Evolutionary conservation across 495 filamentous ascomycete species (phyloP).

Genomic region (Neurospora tetrasperma): DNA sequence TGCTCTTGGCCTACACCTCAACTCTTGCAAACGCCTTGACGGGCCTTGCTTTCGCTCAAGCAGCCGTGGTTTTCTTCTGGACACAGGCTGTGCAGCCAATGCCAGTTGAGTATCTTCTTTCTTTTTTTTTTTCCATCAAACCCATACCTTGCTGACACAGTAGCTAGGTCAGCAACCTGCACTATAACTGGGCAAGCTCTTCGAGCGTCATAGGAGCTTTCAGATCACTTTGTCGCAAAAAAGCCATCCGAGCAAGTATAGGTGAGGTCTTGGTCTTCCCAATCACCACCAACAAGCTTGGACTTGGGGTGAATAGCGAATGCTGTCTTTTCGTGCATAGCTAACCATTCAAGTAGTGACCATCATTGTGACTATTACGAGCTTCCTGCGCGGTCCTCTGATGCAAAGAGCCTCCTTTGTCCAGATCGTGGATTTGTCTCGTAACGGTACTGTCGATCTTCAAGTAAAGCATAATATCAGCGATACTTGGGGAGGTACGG

Average conservation of each 20-base stretch:
- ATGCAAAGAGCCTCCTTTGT: neutral
- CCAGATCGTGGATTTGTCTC: neutral
- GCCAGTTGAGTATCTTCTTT: neutral
- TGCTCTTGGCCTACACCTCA: neutral
- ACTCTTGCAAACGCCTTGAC: neutral
- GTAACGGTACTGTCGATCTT: neutral
- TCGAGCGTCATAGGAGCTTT: neutral
- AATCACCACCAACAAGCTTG: neutral
- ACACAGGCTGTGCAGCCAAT: neutral
- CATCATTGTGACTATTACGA: neutral
- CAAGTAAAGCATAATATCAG: neutral
- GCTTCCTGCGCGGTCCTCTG: neutral
- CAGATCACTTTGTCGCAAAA: neutral
- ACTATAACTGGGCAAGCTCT: neutral
- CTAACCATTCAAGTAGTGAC: no score
- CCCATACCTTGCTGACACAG: neutral
- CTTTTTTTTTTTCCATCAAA: neutral
- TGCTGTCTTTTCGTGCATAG: no score
- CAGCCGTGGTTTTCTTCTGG: neutral
- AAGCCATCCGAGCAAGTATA: neutral
- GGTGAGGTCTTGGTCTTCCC: neutral
- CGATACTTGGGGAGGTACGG: neutral
- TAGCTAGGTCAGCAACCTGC: neutral
- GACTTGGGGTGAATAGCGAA: neutral
- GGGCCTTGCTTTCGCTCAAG: neutral